phyloP scores from a whole-genome alignment of 2,329 filamentous ascomycete species.

The Fusarium oligoseptatum region DNA sequence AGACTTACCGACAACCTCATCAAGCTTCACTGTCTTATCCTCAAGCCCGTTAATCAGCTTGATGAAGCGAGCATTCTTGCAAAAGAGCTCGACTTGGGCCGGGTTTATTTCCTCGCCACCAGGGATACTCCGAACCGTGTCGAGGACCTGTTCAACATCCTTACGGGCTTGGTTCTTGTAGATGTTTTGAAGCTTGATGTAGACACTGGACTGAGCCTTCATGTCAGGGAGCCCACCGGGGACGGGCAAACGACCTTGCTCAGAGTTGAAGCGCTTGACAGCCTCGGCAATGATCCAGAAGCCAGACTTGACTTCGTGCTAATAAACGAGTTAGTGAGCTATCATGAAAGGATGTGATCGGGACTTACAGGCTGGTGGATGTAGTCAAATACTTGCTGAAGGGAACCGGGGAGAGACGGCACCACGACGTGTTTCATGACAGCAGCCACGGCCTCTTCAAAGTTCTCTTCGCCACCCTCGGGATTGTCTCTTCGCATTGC shows the following conservation, averaged over 20 bases:
- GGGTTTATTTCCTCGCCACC: constrained; percentile 70
- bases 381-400: constrained; percentile 85
- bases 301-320: constrained; percentile 64
- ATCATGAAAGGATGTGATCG: background rate
- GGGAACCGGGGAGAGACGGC: constrained; percentile 74
- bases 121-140: constrained; percentile 67
- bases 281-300: constrained; percentile 94
- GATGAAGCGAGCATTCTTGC: constrained; percentile 94
- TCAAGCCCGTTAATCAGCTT: constrained; percentile 79
- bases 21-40: constrained; percentile 60
- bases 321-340: constrained; percentile 17
- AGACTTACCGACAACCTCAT: constrained; percentile 67
- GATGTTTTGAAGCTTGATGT: constrained; percentile 90
- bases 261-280: constrained; percentile 80
- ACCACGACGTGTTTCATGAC: constrained; percentile 88
- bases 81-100: constrained; percentile 89
- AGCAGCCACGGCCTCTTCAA: constrained; percentile 88
- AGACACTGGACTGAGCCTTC: constrained; percentile 93
- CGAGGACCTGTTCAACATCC: constrained; percentile 82
- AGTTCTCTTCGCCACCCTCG: constrained; percentile 96
- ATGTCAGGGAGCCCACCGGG: constrained; percentile 94
- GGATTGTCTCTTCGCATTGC: constrained; percentile 78
- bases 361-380: constrained; percentile 64
- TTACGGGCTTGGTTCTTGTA: constrained; percentile 90
- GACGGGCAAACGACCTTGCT: constrained; percentile 81